phyloP scores from a whole-genome alignment of 192 early-diverging fungal species.

The Podila epicladia region DNA sequence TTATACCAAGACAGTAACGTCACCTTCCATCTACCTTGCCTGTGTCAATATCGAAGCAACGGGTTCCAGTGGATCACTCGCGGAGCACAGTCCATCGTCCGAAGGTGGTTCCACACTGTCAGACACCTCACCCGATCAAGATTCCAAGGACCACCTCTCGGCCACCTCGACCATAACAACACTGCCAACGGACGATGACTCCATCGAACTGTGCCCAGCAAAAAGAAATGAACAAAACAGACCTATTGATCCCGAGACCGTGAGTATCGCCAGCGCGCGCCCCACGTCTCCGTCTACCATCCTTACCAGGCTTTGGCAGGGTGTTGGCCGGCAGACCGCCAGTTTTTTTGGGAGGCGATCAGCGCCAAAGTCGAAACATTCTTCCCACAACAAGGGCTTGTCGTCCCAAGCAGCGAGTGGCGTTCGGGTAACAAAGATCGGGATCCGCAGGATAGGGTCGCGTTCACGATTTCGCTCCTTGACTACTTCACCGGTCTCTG shows the following conservation, averaged over 20 bases:
- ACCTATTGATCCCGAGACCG: not conserved
- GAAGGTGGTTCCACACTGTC: too few species aligned
- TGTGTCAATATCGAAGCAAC: constrained; percentile 11
- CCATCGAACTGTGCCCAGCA: not conserved
- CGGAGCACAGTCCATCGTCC: too few species aligned
- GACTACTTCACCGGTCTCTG: constrained; percentile 1
- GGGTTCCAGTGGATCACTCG: not conserved
- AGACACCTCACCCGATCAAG: not conserved
- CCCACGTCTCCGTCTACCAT: not conserved
- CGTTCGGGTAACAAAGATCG: constrained; percentile 1
- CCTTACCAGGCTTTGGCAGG: not conserved
- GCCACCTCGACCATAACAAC: not conserved
- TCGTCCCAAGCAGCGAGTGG: not conserved
- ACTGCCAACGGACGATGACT: not conserved
- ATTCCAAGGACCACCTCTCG: not conserved
- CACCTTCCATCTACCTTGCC: not conserved
- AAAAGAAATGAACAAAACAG: not conserved
- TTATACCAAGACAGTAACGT: not conserved
- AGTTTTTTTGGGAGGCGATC: not conserved
- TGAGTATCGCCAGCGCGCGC: not conserved
- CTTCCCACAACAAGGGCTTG: not conserved
- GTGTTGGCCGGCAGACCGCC: not conserved
- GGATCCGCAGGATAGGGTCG: constrained; percentile 2
- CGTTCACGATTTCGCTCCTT: not conserved
- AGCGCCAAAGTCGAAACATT: not conserved